Percentiles rank a stretch among this genome's conserved stretches.
phyloP scores from a whole-genome alignment of 2,329 filamentous ascomycete species.

The Chalara sp. region DNA sequence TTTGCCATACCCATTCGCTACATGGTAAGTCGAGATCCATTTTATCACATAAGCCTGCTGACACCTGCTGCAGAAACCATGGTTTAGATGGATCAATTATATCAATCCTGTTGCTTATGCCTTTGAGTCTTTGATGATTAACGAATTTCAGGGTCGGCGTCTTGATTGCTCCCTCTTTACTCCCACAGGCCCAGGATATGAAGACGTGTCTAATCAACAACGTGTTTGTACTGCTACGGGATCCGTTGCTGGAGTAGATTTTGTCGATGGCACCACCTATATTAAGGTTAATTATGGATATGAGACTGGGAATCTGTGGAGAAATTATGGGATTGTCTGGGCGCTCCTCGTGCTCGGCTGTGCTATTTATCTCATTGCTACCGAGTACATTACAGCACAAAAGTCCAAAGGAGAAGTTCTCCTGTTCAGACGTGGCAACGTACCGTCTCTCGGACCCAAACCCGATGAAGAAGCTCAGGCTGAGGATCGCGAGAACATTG shows the following conservation, averaged over 20 bases:
- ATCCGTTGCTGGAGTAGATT: conserved; percentile 42
- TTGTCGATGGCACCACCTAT: conserved; percentile 55
- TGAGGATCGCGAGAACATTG: conserved; percentile 32
- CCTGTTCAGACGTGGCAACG: conserved; percentile 63
- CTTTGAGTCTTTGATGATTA: conserved; percentile 69
- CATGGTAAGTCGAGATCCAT: conserved; percentile 28
- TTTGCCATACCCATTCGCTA: conserved; percentile 47
- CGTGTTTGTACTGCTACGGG: conserved; percentile 52
- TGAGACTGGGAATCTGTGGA: conserved; percentile 54
- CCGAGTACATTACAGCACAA: conserved; percentile 57
- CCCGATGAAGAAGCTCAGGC: conserved; percentile 16
- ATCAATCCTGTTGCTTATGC: conserved; percentile 68
- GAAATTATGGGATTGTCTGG: conserved; percentile 64
- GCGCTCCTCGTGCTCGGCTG: conserved; percentile 57
- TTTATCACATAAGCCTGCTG: too few relatives aligned
- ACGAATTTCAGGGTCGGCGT: conserved; percentile 55
- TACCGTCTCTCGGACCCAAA: conserved; percentile 20
- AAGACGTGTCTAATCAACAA: conserved; percentile 9
- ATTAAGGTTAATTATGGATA: conserved; percentile 51
- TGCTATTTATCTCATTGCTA: conserved; percentile 54
- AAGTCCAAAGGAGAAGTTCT: conserved; percentile 75
- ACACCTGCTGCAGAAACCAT: conserved; percentile 30
- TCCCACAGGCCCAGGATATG: conserved; percentile 17
- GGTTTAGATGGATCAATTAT: conserved; percentile 52
- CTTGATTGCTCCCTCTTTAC: conserved; percentile 20